Conservation (phyloP, 2,329 filamentous ascomycete species). For the Epichloe bromicola region DNA sequence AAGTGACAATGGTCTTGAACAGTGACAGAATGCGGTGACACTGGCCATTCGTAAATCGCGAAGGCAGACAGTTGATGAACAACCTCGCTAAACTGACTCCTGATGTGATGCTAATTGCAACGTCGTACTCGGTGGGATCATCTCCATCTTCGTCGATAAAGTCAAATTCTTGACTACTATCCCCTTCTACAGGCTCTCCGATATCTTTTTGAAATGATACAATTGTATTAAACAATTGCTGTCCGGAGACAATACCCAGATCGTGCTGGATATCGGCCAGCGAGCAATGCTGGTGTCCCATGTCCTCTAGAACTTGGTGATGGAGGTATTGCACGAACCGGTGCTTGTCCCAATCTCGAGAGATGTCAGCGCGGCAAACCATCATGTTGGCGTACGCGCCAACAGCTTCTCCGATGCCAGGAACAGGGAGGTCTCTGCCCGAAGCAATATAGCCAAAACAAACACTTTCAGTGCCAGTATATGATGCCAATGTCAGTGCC, state of each 20-base stretch:
- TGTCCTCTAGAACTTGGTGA: slow-evolving; percentile 29
- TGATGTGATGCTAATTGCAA: slow-evolving; percentile 12
- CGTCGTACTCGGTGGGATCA: slow-evolving; percentile 15
- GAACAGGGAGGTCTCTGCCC: slow-evolving; percentile 37
- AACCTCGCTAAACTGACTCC: neutral
- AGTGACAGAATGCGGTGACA: neutral
- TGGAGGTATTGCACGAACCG: slow-evolving; percentile 24
- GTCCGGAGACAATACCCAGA: slow-evolving; percentile 10
- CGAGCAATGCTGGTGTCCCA: slow-evolving; percentile 36
- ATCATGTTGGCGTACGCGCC: slow-evolving; percentile 44
- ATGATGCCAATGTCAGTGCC: slow-evolving; percentile 35
- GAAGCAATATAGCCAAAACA: slow-evolving; percentile 42
- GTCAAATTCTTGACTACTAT: neutral
- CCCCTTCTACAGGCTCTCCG: neutral
- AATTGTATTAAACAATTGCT: slow-evolving; percentile 19
- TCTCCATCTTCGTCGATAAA: slow-evolving; percentile 7
- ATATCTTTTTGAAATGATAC: slow-evolving; percentile 17
- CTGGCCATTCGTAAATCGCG: slow-evolving; percentile 1
- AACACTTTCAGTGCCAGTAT: slow-evolving; percentile 32
- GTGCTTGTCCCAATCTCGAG: slow-evolving; percentile 9
- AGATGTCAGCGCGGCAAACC: slow-evolving; percentile 31
- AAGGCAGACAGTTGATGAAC: slow-evolving; percentile 1
- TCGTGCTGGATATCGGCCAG: slow-evolving; percentile 31
- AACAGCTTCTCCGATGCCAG: slow-evolving; percentile 32
- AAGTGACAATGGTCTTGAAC: neutral